Percentiles rank a stretch among this genome's conserved stretches.
These are phyloP conservation scores for Saksenaea oblongispora DNA, from an alignment of 371 early-diverging fungal species.

Conservation along the genomic window DNA sequence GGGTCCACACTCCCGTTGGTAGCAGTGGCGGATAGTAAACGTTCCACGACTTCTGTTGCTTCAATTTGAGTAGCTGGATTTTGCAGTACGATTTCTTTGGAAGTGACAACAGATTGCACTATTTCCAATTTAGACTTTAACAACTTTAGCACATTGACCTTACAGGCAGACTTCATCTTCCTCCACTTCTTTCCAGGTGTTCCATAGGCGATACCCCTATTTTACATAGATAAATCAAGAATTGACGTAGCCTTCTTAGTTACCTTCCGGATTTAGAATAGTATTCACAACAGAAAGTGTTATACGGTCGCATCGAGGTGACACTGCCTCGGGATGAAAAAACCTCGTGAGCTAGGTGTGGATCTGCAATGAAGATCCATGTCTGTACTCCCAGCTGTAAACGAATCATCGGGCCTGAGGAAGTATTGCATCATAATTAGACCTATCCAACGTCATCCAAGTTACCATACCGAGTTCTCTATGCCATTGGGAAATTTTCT, in stretches of 20 bases:
- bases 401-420: conserved; percentile 9
- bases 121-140: not conserved
- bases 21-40: conserved; percentile 2
- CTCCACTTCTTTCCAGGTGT: conserved; percentile 13
- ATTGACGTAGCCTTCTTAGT: not conserved
- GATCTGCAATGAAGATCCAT: conserved; percentile 19
- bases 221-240: not conserved
- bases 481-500: not conserved
- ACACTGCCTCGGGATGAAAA: conserved; percentile 6
- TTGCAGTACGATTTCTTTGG: conserved; percentile 15
- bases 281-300: conserved; percentile 12
- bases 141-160: not conserved
- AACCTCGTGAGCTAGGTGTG: conserved; percentile 16
- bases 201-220: conserved; percentile 12
- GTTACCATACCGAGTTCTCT: not conserved
- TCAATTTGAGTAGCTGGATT: conserved; percentile 7
- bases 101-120: conserved; percentile 11
- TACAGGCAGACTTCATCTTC: conserved; percentile 11
- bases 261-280: conserved; percentile 23
- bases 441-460: not conserved
- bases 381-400: conserved; percentile 18
- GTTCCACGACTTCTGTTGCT: conserved; percentile 7
- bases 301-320: conserved; percentile 7
- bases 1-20: conserved; percentile 7
- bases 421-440: not conserved